A percentile compares a stretch with the other conserved stretches of the same genome.
Evolutionary conservation across 495 filamentous ascomycete genomes (phyloP).

Genomic region (Penicillium arizonense): DNA sequence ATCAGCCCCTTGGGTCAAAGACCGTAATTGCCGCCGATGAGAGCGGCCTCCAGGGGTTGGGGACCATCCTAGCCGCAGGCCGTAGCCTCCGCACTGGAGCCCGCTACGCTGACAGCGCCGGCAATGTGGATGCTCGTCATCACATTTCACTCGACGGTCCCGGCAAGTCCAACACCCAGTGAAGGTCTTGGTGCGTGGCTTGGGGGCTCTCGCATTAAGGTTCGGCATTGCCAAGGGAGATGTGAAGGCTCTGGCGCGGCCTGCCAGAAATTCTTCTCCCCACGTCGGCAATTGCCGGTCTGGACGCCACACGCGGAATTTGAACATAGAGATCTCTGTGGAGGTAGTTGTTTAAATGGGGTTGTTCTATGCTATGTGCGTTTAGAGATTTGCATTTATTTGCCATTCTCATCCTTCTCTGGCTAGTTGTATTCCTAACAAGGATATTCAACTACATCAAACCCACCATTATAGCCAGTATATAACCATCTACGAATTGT

Average conservation of each 20-base stretch:
- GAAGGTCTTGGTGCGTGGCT: constrained; percentile 26
- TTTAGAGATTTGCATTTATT: too few species aligned
- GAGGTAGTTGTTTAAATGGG: too few species aligned
- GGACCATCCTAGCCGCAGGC: constrained; percentile 25
- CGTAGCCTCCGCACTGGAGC: constrained; percentile 43
- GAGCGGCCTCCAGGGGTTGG: constrained; percentile 16
- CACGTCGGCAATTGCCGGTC: constrained; percentile 18
- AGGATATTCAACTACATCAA: too few species aligned
- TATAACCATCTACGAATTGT: too few species aligned
- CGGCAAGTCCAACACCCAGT: constrained; percentile 33
- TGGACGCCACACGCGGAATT: background rate
- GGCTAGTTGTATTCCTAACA: too few species aligned
- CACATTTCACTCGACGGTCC: constrained; percentile 43
- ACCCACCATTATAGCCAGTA: too few species aligned
- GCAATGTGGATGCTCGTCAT: constrained; percentile 40
- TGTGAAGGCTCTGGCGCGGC: constrained; percentile 3
- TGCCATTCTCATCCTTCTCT: too few species aligned
- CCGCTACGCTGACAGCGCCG: constrained; percentile 36
- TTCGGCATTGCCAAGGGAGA: constrained; percentile 19
- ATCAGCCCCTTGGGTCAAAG: background rate
- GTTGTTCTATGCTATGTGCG: too few species aligned
- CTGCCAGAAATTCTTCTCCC: constrained; percentile 11
- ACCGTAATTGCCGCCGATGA: constrained; percentile 17
- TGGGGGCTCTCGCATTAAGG: constrained; percentile 12
- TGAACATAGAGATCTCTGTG: background rate